phyloP scores from a whole-genome alignment of 495 filamentous ascomycete genomes.

The Penicillium diatomitis region DNA sequence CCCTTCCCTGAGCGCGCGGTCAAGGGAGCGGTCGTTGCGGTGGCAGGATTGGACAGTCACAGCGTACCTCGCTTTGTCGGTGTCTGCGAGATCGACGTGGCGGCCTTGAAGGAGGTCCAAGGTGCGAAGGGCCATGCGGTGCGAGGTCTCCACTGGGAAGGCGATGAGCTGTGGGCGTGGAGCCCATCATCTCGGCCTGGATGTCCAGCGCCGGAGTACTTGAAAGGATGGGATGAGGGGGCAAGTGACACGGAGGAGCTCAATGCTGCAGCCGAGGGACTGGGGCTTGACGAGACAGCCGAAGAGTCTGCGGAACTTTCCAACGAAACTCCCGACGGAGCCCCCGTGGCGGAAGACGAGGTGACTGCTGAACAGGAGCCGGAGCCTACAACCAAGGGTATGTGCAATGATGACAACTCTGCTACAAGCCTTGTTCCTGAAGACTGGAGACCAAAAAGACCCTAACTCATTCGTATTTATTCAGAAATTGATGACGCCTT shows the following conservation, averaged over 20 bases:
- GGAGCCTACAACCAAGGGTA: constrained; percentile 50
- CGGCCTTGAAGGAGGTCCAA: constrained; percentile 45
- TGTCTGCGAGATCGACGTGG: constrained; percentile 58
- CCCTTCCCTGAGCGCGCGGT: constrained; percentile 56
- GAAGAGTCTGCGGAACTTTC: constrained; percentile 8
- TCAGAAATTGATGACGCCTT: constrained; percentile 63
- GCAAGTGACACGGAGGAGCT: constrained; percentile 28
- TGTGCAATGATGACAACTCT: background rate
- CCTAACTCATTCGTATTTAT: background rate
- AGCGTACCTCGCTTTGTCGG: constrained; percentile 58
- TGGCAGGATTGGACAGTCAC: constrained; percentile 52
- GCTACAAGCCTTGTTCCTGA: no score
- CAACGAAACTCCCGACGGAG: constrained; percentile 13
- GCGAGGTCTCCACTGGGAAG: constrained; percentile 59
- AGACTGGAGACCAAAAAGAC: no score
- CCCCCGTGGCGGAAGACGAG: constrained; percentile 3
- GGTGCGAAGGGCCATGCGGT: constrained; percentile 63
- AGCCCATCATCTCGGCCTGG: constrained; percentile 47
- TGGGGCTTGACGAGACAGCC: constrained; percentile 29
- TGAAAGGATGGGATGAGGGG: constrained; percentile 38
- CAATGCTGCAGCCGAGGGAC: constrained; percentile 29
- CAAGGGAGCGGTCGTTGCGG: constrained; percentile 54
- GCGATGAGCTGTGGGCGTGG: constrained; percentile 66
- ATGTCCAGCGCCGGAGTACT: constrained; percentile 37
- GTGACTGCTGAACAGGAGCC: constrained; percentile 30